These are phyloP conservation scores for Quercus mongolica DNA, from an alignment of 306 rosid species.

Conservation along the genomic window DNA sequence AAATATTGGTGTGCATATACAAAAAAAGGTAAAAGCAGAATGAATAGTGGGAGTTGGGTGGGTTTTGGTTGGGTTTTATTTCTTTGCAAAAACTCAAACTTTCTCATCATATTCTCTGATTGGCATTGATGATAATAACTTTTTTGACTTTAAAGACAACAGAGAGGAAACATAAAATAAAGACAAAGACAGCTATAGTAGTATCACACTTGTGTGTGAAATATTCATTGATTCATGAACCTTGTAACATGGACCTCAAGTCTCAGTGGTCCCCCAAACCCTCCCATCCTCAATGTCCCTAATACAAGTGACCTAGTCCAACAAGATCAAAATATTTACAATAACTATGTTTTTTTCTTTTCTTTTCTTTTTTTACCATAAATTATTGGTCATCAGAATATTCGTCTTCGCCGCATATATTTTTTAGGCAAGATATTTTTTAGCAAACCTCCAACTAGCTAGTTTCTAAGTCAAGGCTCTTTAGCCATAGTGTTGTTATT, in stretches of 20 bases:
- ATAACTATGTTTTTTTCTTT: background rate
- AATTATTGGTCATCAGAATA: background rate
- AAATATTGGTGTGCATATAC: too few species aligned
- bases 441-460: background rate
- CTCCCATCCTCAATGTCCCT: conserved; percentile 3
- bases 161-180: background rate
- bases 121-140: too few species aligned
- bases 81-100: too few species aligned
- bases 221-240: background rate
- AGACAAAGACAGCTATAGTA: conserved; percentile 8
- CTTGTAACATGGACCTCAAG: conserved; percentile 1
- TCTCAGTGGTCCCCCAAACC: conserved; percentile 20
- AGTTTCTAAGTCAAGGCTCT: background rate
- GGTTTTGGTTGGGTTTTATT: too few species aligned
- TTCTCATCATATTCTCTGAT: too few species aligned
- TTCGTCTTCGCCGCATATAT: background rate
- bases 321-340: background rate
- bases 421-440: background rate
- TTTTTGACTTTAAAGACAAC: background rate
- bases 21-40: too few species aligned
- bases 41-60: too few species aligned
- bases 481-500: background rate
- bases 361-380: background rate
- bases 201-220: background rate
- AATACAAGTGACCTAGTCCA: conserved; percentile 21